These are phyloP conservation scores for Falciphora oryzae DNA, from an alignment of 2,329 filamentous ascomycete species.

Conservation along the genomic window DNA sequence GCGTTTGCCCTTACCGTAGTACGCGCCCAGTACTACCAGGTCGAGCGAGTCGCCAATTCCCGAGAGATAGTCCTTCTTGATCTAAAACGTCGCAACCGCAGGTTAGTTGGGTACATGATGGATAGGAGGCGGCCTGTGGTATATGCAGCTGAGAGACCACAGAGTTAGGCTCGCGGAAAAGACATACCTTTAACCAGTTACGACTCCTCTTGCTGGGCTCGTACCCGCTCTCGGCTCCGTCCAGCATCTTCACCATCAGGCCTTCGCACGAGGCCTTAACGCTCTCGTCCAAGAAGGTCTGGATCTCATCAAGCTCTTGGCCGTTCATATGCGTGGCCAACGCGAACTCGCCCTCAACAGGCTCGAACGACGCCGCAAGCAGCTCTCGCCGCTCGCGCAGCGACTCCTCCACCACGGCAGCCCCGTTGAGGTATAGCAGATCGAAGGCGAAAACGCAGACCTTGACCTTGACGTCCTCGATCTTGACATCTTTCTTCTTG, in stretches of 20 bases:
- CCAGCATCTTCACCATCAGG: slow-evolving; percentile 99
- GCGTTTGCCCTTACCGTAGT: slow-evolving; percentile 90
- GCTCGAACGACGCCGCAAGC: slow-evolving; percentile 65
- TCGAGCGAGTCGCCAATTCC: slow-evolving; percentile 94
- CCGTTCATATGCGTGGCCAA: slow-evolving; percentile 86
- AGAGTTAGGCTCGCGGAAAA: not conserved
- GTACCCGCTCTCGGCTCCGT: slow-evolving; percentile 87
- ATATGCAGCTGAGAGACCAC: not conserved
- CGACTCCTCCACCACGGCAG: slow-evolving; percentile 80
- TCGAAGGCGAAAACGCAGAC: slow-evolving; percentile 98
- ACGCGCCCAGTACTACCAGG: slow-evolving; percentile 90
- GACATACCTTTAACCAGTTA: slow-evolving; percentile 88
- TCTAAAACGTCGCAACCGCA: slow-evolving; percentile 37
- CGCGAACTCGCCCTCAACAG: slow-evolving; percentile 82
- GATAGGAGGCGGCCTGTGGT: no score
- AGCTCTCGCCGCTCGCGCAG: slow-evolving; percentile 78
- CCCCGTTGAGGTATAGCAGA: slow-evolving; percentile 85
- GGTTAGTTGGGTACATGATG: no score
- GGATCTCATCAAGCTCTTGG: slow-evolving; percentile 88
- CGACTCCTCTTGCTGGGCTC: slow-evolving; percentile 93
- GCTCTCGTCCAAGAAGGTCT: slow-evolving; percentile 85
- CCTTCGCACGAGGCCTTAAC: slow-evolving; percentile 96
- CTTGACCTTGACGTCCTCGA: slow-evolving; percentile 92
- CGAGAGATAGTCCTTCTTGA: slow-evolving; percentile 96
- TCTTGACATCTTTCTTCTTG: slow-evolving; percentile 94